These are phyloP conservation scores for Rhynchospora pubera DNA, from an alignment of 176 grass and related monocot genomes.

Conservation along the genomic window DNA sequence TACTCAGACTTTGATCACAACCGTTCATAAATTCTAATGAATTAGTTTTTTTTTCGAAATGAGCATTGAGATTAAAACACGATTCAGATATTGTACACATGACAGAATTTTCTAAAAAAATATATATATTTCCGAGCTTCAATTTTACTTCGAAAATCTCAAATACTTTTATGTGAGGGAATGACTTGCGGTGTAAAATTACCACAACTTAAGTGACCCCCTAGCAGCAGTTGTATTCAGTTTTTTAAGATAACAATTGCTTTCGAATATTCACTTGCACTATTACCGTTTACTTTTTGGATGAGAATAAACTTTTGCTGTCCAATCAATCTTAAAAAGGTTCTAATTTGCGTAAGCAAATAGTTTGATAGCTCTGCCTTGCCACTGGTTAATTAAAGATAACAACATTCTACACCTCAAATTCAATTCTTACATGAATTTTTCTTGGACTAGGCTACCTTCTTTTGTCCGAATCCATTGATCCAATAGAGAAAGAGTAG, in stretches of 20 bases:
- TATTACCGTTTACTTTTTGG: background rate
- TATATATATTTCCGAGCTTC: background rate
- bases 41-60: too few relatives aligned
- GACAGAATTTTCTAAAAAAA: too few relatives aligned
- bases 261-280: background rate
- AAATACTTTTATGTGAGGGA: background rate
- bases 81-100: too few relatives aligned
- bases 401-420: background rate
- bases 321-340: conserved; percentile 2
- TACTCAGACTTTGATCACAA: too few relatives aligned
- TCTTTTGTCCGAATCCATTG: background rate
- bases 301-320: conserved; percentile 1
- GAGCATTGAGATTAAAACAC: too few relatives aligned
- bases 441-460: background rate
- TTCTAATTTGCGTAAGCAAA: background rate
- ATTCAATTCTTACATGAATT: background rate
- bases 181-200: background rate
- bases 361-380: background rate
- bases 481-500: background rate
- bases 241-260: background rate
- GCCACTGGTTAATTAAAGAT: background rate
- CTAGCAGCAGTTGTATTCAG: background rate
- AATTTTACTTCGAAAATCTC: background rate
- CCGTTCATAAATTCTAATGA: too few relatives aligned
- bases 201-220: background rate